Base-by-base conservation (phyloP, 2,329 filamentous ascomycete species). In the Diplodia mutila region DNA sequence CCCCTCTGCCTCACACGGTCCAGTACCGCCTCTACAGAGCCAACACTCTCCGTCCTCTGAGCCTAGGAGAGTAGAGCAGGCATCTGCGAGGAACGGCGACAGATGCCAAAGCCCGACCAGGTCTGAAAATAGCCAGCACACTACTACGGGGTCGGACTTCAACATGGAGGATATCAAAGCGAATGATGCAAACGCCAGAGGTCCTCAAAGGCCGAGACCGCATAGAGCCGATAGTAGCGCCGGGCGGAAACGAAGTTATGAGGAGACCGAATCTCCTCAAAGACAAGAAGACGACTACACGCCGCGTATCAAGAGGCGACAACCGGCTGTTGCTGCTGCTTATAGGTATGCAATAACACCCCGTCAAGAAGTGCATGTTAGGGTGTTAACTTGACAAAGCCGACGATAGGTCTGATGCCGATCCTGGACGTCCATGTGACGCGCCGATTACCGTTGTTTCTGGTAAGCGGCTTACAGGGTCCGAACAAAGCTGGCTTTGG, bases 201-300 rank as follows among this genome's bases (percentile, higher is more conserved):
- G 72, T 4, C 55, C 67, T n/a, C 55, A 61, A 29, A 63, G 70
- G 18, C 71, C 75, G 11, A 69, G 71, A 12, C 68, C 77, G 18
- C 52, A 73, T 16, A 73, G 74, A 52, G 75, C 71, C 63, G 75
- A 78, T 51, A 79, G 75, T 68, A 76, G 74, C 4, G 70, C 75
- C 57, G 71, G 72, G 16, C 69, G 78, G 21, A 80, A 80, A 69
- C 73, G 78, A 54, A 78, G 76, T 63, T 77, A 78, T 49, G 76
- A 77, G 48, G 76, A 79, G 42, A 73, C 74, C 7, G 75, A 78
- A 27, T 54, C 55, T 3, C 71, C 72, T n/a, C 53, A 71, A 61
- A 74, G 73, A 27, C 77, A 78, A 68, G 73, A 76, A n/a, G 77
- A 79, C 25, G 77, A 79, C 48, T 71, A 76, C 39, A 73, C 73